Evolutionary conservation across 2,329 filamentous ascomycete species (phyloP).

Genomic region (Pseudogymnoascus sp.): DNA sequence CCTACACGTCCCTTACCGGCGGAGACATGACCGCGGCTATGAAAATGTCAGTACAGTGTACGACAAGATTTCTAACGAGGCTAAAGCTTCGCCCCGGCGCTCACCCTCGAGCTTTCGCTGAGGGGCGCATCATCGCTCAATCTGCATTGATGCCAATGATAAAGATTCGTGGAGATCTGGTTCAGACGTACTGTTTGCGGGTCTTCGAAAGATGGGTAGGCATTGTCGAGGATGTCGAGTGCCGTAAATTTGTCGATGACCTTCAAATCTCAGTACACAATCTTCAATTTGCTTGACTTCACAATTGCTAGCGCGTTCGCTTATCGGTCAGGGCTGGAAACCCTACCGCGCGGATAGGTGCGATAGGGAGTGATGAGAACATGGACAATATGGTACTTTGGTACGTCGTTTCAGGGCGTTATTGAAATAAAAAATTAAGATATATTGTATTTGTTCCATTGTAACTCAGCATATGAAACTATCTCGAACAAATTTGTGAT

Average conservation of each 20-base stretch:
- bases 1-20: conserved; percentile 97
- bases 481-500: not conserved
- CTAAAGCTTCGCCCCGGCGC: conserved; percentile 11
- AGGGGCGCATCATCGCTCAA: conserved; percentile 9
- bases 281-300: conserved; percentile 5
- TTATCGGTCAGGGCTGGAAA: conserved; percentile 7
- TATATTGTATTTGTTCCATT: not conserved
- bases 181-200: conserved; percentile 62
- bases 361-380: not conserved
- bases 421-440: not conserved
- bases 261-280: conserved; percentile 3
- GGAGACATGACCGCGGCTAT: conserved; percentile 91
- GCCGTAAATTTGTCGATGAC: conserved; percentile 8
- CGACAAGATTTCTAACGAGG: conserved; percentile 12
- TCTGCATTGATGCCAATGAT: conserved; percentile 7
- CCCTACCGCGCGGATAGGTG: not conserved
- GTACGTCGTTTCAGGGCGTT: not conserved
- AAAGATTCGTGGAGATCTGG: not conserved
- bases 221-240: conserved; percentile 43
- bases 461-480: not conserved
- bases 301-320: conserved; percentile 8
- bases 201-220: conserved; percentile 70
- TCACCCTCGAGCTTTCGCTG: not conserved
- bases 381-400: not conserved
- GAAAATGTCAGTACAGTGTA: conserved; percentile 25